Evolutionary conservation across 768 basidiomycete species (phyloP).

Genomic region (Basidioascus undulatus): DNA sequence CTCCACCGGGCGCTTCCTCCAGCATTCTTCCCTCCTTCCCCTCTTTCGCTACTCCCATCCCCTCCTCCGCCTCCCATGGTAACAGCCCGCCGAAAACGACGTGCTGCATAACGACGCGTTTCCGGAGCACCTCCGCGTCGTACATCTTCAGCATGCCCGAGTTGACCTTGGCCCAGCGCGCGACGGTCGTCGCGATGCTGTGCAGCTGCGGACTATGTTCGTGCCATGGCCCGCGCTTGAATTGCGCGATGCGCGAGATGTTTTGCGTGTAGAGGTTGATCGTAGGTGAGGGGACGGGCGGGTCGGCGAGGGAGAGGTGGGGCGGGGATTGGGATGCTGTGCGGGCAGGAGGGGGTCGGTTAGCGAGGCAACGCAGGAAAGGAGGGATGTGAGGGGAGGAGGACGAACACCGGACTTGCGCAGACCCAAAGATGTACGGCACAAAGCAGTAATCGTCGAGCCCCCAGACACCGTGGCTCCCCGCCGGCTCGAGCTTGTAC

Average conservation of each 20-base stretch:
- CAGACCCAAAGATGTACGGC: constrained; percentile 74
- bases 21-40: background rate
- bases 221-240: constrained; percentile 69
- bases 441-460: constrained; percentile 77
- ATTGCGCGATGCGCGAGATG: constrained; percentile 47
- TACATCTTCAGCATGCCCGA: constrained; percentile 89
- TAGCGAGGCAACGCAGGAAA: background rate
- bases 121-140: constrained; percentile 76
- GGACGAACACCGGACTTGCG: constrained; percentile 32
- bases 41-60: background rate
- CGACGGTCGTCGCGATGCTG: constrained; percentile 64
- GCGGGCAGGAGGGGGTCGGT: background rate
- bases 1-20: background rate
- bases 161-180: constrained; percentile 77
- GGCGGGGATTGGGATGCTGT: constrained; percentile 9
- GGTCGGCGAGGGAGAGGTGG: constrained; percentile 24
- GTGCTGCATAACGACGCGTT: constrained; percentile 91
- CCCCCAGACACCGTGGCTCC: constrained; percentile 96
- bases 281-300: constrained; percentile 25
- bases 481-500: constrained; percentile 82
- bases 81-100: constrained; percentile 71
- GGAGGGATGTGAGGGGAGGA: background rate
- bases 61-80: too few relatives aligned
- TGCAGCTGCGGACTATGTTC: constrained; percentile 80
- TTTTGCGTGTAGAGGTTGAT: constrained; percentile 59